Base-by-base conservation (phyloP, 306 rosid species). In the Astragalus glycyphyllos region DNA sequence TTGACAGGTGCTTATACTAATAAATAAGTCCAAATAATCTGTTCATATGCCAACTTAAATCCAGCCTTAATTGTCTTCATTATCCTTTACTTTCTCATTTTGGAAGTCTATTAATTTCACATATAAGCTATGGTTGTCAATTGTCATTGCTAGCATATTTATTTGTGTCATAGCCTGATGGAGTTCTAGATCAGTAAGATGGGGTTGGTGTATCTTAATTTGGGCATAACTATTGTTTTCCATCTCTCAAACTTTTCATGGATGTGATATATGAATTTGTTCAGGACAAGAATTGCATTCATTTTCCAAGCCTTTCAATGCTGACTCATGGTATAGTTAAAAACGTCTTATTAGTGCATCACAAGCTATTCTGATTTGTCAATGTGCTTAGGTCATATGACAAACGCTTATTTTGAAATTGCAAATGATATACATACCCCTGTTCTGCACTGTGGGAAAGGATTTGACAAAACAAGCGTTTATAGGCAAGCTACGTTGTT, bases 371-470 rank as follows among this genome's bases (percentile, higher is more conserved):
- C 31, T 26, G 3, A 26, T 26, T 1, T 1, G 31, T 4, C 31
- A 26, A 26, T 26, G 31, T 1, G 31, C 31, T 26, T 26, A 26
- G 1, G 31, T 26, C 31, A 26, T 26, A 26, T 0, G 31, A 26
- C 31, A 26, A 26, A 26, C 3, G 0, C 34, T 46, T 9, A 8
- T 12, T 17, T 9, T 5, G 16, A 56, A 45, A 45, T 64, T 5
- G 9, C 17, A 32, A 11, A 12, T 53, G 48, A 8, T 41, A 23
- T 50, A 16, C 51, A 12, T n/a, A 23, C 10, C 61, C 59, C 34
- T 37, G 67, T 42, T 71, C 55, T 53, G 57, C 38, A 51, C 51
- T 4, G 41, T 63, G 31, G 56, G 34, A 7, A 10, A 42, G 7
- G 11, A 23, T 46, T 11, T 51, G 23, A 45, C 20, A 12, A 45